Base-by-base conservation (phyloP, 805 yeast genomes). In the Ogataea nonfermentans region DNA sequence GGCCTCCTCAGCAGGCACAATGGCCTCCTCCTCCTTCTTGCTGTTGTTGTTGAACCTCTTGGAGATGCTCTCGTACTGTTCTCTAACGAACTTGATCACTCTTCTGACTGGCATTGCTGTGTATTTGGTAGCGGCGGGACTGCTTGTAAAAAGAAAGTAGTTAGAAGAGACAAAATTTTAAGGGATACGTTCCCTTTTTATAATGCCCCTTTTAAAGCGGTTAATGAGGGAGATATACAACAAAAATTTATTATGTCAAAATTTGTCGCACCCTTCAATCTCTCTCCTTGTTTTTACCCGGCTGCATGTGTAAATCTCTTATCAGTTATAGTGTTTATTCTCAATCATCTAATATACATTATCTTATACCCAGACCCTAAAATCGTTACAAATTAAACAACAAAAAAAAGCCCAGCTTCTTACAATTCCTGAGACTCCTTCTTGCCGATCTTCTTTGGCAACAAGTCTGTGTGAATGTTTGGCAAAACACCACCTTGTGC, bases 401-500 rank as follows among this genome's bases (percentile, higher is more conserved):
- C 30, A 33, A 31, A 32, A 16, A 32, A 24, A 29, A 43, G 29
- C 38, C 38, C 41, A 37, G 24, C 32, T 11, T 44, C 57, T 69
- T 72, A 74, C 62, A 74, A 73, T 66, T 74, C 79, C 66, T 74
- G 79, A 53, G 79, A 74, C 63, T 73, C 78, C 62, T 74, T 74
- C 62, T 71, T 70, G 47, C 72, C 75, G 40, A 75, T 63, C 63
- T 74, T 74, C 69, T 73, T 67, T 63, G 80, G 82, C 58, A 90
- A 79, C 69, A 90, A 81, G 76, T 83, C 82, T 71, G 82, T 88
- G 74, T 87, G 96, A 66, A 89, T 86, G 82, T 88, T 87, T 76
- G 97, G 97, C 70, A 90, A 79, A 59, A 91, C 97, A 86, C 97
- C 97, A 83, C 97, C 97, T 74, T 89, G 95, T 55, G 97, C 96